Evolutionary conservation across 768 basidiomycete species (phyloP).

Genomic region (Auriscalpium microsporum): DNA sequence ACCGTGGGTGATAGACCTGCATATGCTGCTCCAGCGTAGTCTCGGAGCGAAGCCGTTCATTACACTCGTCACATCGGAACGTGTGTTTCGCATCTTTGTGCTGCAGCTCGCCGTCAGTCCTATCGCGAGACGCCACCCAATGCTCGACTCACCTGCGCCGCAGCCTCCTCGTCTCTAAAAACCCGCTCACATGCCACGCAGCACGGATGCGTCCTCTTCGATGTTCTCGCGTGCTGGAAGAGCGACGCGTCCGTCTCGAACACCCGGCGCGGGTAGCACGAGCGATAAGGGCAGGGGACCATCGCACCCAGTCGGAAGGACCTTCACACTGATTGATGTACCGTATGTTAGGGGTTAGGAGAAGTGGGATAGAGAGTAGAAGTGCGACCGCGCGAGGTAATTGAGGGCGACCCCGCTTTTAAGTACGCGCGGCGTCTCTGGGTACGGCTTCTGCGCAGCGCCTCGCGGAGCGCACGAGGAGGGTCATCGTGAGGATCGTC

Average conservation of each 20-base stretch:
- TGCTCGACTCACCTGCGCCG: not conserved
- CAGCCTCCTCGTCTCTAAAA: not conserved
- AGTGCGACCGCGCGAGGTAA: not conserved
- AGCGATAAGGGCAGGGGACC: not conserved
- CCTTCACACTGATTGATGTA: not conserved
- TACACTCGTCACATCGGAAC: conserved; percentile 6
- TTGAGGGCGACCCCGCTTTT: not conserved
- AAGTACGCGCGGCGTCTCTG: not conserved
- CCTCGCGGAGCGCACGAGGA: not conserved
- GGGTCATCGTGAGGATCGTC: too few species aligned
- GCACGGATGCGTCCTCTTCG: not conserved
- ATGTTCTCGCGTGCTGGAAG: not conserved
- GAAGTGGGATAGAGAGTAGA: not conserved
- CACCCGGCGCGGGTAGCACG: not conserved
- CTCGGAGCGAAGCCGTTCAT: conserved; percentile 7
- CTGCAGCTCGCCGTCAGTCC: not conserved
- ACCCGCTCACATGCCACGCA: not conserved
- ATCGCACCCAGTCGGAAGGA: not conserved
- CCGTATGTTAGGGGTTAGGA: not conserved
- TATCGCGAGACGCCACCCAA: not conserved
- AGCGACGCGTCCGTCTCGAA: not conserved
- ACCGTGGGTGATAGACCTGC: conserved; percentile 8
- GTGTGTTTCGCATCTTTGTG: conserved; percentile 12
- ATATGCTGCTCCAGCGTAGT: conserved; percentile 12
- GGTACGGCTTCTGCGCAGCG: not conserved